A percentile compares a stretch with the other conserved stretches of the same genome.
phyloP scores from a whole-genome alignment of 805 yeast species.

The Kazachstania bromeliacearum region DNA sequence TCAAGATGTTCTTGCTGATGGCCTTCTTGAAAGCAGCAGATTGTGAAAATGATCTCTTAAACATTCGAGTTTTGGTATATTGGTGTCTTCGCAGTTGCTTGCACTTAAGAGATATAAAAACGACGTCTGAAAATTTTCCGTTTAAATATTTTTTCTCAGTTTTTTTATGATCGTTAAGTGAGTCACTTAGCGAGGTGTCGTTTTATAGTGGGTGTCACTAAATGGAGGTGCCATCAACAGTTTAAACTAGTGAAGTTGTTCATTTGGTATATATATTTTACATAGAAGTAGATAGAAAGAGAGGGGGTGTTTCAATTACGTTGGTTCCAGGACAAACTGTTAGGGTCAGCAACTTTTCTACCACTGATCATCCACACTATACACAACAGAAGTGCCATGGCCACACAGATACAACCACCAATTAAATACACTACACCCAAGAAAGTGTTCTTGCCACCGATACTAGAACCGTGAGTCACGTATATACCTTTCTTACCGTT shows the following conservation, averaged over 20 bases:
- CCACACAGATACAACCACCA: slow-evolving; percentile 60
- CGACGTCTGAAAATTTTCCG: slow-evolving; percentile 1
- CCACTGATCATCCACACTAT: slow-evolving; percentile 52
- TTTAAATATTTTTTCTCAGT: background rate
- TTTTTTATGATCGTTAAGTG: slow-evolving; percentile 10
- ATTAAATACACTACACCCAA: slow-evolving; percentile 68
- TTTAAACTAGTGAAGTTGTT: slow-evolving; percentile 1
- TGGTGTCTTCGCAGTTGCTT: slow-evolving; percentile 15
- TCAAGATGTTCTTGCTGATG: slow-evolving; percentile 5
- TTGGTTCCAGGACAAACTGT: slow-evolving; percentile 64
- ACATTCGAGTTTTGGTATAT: too few species aligned
- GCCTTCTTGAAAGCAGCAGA: slow-evolving; percentile 7
- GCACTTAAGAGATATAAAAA: slow-evolving; percentile 13
- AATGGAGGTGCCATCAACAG: background rate
- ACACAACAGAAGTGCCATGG: slow-evolving; percentile 45
- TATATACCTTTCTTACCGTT: slow-evolving; percentile 60
- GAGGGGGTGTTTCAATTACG: slow-evolving; percentile 27
- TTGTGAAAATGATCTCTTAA: slow-evolving; percentile 14
- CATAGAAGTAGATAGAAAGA: too few species aligned
- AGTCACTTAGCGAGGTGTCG: slow-evolving; percentile 11
- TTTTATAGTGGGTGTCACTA: background rate
- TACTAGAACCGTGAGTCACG: slow-evolving; percentile 58
- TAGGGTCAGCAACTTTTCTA: slow-evolving; percentile 63
- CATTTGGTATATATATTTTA: too few species aligned
- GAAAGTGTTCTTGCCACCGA: slow-evolving; percentile 70